Base-by-base conservation (phyloP, 805 yeast genomes). In the Limtongozyma cylindracea region DNA sequence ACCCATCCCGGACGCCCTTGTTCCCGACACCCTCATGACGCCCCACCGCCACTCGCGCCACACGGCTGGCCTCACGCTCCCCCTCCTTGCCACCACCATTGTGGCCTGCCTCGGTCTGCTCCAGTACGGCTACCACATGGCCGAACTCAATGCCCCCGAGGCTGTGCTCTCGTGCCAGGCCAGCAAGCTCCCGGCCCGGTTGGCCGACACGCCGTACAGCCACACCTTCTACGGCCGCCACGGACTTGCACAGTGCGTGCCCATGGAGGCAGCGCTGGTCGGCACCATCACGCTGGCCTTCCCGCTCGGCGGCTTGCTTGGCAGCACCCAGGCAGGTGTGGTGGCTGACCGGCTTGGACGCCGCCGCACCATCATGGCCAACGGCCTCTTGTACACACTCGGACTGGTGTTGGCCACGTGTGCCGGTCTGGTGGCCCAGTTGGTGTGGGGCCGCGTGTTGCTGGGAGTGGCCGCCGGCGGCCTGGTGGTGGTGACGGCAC, bases 61-160 rank as follows among this genome's bases (percentile, higher is more conserved):
- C 6, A 13, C 6, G 6, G 15, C 15, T 13, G 15, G 15, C 6
- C 23, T 29, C 22, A 32, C 60, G 1, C 12, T 30, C 10, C 31
- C 37, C 16, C 43, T 69, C 21, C 25, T 64, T 2, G 24, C 43
- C 7, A 43, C 65, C 3, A 60, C 62, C 2, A 36, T 55, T 1
- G 62, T 73, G 8, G 64, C 69, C 5, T 73, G 91, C 31, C 36
- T 78, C 12, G 80, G 82, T 2, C 63, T 91, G 2, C 49, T 82
- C 8, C 95, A 80, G 41, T 88, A 71, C 41, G 98, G 98, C 1
- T 78, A 74, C 41, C 96, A 88, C 40, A 69, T 84, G 71, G 71
- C 94, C 1, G 95, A 82, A 41, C 54, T 84, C 39, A 84, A 84
- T 45, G 91, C 94, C 5, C 94, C 95, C 0, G 73, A 72, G 25